A percentile compares a stretch with the other conserved stretches of the same genome.
phyloP scores from a whole-genome alignment of 2,329 filamentous ascomycete species.

The Fusarium equiseti region DNA sequence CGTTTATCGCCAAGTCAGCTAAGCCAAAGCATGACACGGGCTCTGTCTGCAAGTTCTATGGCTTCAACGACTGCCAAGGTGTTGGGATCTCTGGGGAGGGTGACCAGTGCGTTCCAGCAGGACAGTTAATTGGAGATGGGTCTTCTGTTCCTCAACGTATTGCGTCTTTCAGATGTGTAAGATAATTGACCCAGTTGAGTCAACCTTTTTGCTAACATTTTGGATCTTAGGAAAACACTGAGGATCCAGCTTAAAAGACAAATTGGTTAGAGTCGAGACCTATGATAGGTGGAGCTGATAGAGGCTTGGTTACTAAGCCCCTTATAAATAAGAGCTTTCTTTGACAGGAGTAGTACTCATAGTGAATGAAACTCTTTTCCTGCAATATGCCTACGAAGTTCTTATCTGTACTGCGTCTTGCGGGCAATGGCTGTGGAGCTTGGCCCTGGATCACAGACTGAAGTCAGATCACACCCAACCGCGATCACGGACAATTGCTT shows the following conservation, averaged over 20 bases:
- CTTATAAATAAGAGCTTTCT: not conserved
- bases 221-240: not conserved
- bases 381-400: not conserved
- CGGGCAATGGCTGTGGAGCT: too few relatives aligned
- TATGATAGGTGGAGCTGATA: too few relatives aligned
- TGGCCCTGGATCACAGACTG: too few relatives aligned
- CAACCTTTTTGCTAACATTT: not conserved
- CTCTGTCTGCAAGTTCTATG: not conserved
- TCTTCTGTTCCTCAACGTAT: not conserved
- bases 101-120: not conserved
- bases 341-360: not conserved
- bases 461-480: too few relatives aligned
- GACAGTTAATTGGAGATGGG: not conserved
- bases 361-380: rapidly evolving
- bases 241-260: not conserved
- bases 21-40: not conserved
- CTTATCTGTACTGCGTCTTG: not conserved
- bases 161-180: not conserved
- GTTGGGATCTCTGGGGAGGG: not conserved
- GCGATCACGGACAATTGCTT: too few relatives aligned
- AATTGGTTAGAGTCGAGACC: not conserved
- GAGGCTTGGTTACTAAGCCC: not conserved
- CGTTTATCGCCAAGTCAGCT: not conserved
- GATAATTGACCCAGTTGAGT: not conserved
- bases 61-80: not conserved